A percentile compares a stretch with the other conserved stretches of the same genome.
Evolutionary conservation across 768 basidiomycete genomes (phyloP).

Genomic region (Brasilioporus rufonigricans): DNA sequence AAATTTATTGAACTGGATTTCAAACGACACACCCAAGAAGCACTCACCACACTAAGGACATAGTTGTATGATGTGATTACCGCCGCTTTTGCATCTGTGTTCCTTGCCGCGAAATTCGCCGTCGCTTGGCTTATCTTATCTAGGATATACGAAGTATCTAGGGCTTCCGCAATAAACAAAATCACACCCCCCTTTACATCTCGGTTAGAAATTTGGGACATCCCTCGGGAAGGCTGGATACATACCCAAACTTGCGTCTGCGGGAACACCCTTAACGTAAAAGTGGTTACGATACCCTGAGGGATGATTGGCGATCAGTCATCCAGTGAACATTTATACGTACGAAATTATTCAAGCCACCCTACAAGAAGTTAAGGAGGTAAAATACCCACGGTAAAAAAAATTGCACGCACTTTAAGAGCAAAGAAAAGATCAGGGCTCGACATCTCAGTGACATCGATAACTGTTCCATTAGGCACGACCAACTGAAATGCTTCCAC

Average conservation of each 20-base stretch:
- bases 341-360: constrained; percentile 63
- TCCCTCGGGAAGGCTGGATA: constrained; percentile 2
- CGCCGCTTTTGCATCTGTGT: constrained; percentile 21
- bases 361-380: constrained; percentile 33
- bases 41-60: neutral
- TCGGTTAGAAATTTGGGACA: neutral
- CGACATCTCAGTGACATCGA: constrained; percentile 31
- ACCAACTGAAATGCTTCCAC: constrained; percentile 57
- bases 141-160: neutral
- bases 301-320: neutral
- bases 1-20: neutral
- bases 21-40: neutral
- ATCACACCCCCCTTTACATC: constrained; percentile 51
- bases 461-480: constrained; percentile 40
- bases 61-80: constrained; percentile 32
- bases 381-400: neutral
- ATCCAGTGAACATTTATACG: neutral
- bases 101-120: constrained; percentile 19
- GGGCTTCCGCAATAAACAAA: constrained; percentile 14
- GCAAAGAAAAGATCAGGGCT: constrained; percentile 38
- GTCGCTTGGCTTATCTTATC: constrained; percentile 18
- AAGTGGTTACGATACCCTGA: constrained; percentile 58
- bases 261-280: constrained; percentile 52
- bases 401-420: constrained; percentile 34
- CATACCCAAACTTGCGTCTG: constrained; percentile 60